Percentiles rank a stretch among this genome's conserved stretches.
Conservation (phyloP, 306 rosid genomes). For the Glycine tomentella region DNA sequence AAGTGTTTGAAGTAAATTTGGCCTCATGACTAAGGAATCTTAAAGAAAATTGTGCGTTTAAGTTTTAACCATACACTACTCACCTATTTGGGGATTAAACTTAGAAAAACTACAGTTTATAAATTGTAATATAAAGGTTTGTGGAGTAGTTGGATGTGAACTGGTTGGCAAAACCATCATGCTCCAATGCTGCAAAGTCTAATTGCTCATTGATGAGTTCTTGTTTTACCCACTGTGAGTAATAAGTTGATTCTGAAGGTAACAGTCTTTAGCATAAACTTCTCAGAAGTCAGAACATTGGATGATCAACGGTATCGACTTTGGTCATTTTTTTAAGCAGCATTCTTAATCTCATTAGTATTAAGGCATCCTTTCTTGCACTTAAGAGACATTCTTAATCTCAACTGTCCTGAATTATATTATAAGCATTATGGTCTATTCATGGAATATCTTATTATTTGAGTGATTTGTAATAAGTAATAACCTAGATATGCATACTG, state of each 20-base stretch:
- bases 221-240: slow-evolving; percentile 9
- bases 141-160: slow-evolving; percentile 20
- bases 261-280: slow-evolving; percentile 16
- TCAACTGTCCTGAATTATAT: neutral
- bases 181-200: neutral
- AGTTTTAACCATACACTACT: neutral
- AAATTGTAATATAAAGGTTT: neutral
- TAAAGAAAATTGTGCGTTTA: neutral
- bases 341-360: neutral
- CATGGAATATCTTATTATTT: neutral
- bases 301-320: neutral
- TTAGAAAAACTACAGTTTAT: neutral
- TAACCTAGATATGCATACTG: slow-evolving; percentile 5
- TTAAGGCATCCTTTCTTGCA: slow-evolving; percentile 8
- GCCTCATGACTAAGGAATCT: slow-evolving; percentile 1
- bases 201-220: slow-evolving; percentile 6
- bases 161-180: neutral
- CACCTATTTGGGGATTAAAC: slow-evolving; percentile 4
- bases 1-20: slow-evolving; percentile 1
- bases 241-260: neutral
- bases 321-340: neutral
- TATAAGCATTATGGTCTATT: neutral
- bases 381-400: neutral
- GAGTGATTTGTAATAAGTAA: neutral
- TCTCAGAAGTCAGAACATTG: neutral